Conservation (phyloP, 139 green algal genomes). For the Chlamydomonas sphaeroides region DNA sequence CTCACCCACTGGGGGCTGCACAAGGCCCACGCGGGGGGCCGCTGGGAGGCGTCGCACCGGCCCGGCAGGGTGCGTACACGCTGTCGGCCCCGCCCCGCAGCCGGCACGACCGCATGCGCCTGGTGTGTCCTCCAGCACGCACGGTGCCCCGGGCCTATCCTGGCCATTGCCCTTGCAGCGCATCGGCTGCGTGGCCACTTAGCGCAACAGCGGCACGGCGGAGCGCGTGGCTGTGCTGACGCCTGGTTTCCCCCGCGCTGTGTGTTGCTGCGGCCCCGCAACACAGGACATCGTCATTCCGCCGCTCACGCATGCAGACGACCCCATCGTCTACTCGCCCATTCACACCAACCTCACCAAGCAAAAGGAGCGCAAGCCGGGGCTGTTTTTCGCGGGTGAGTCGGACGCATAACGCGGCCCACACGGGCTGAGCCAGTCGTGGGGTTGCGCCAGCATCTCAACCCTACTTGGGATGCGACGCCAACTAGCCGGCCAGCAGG, state of each 20-base stretch:
- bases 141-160: too few species aligned
- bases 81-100: too few species aligned
- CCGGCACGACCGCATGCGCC: too few species aligned
- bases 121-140: too few species aligned
- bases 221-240: background rate
- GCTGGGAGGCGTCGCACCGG: slow-evolving; percentile 19
- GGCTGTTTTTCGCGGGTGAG: slow-evolving; percentile 29
- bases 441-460: too few species aligned
- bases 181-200: background rate
- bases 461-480: too few species aligned
- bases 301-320: slow-evolving; percentile 9
- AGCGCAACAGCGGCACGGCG: too few species aligned
- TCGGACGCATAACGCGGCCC: too few species aligned
- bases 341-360: background rate
- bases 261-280: background rate
- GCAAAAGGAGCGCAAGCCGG: background rate
- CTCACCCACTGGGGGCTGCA: slow-evolving; percentile 41
- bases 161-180: too few species aligned
- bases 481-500: too few species aligned
- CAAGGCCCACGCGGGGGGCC: background rate
- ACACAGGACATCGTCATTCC: slow-evolving; percentile 38
- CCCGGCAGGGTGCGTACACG: background rate
- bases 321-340: slow-evolving; percentile 20
- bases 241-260: background rate
- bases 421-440: too few species aligned